Conservation (phyloP, 306 rosid genomes). For the Cajanus cajan region DNA sequence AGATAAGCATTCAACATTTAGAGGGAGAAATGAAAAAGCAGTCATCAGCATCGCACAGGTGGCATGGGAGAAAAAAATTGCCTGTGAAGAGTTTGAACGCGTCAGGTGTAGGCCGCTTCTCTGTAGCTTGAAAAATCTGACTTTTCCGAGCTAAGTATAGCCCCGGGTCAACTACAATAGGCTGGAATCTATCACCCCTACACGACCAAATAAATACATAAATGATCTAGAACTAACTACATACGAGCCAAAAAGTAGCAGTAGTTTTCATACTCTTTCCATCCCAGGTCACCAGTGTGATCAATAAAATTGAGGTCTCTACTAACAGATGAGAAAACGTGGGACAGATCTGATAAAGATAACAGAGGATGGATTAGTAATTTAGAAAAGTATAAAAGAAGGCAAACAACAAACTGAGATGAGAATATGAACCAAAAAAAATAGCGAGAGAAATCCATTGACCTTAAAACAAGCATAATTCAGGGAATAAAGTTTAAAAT, state of each 20-base stretch:
- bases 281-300: slow-evolving; percentile 91
- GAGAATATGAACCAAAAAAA: neutral
- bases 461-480: slow-evolving; percentile 19
- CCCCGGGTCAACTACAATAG: slow-evolving; percentile 84
- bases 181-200: slow-evolving; percentile 75
- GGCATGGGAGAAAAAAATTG: slow-evolving; percentile 36
- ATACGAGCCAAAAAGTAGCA: slow-evolving; percentile 6
- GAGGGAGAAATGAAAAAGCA: neutral
- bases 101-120: slow-evolving; percentile 77
- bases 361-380: slow-evolving; percentile 23
- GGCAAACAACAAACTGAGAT: slow-evolving; percentile 12
- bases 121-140: slow-evolving; percentile 90
- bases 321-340: slow-evolving; percentile 75
- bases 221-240: slow-evolving; percentile 24
- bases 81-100: slow-evolving; percentile 94
- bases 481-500: slow-evolving; percentile 12
- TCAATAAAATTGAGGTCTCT: slow-evolving; percentile 88
- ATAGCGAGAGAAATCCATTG: neutral
- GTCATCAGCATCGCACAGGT: neutral
- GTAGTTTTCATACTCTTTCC: slow-evolving; percentile 77
- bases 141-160: slow-evolving; percentile 84
- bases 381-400: neutral
- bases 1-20: slow-evolving; percentile 27
- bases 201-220: slow-evolving; percentile 25
- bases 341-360: slow-evolving; percentile 71